Percentiles rank a stretch among this genome's conserved stretches.
These are phyloP conservation scores for Gastrolobium bilobum DNA, from an alignment of 306 rosid species.

Conservation along the genomic window DNA sequence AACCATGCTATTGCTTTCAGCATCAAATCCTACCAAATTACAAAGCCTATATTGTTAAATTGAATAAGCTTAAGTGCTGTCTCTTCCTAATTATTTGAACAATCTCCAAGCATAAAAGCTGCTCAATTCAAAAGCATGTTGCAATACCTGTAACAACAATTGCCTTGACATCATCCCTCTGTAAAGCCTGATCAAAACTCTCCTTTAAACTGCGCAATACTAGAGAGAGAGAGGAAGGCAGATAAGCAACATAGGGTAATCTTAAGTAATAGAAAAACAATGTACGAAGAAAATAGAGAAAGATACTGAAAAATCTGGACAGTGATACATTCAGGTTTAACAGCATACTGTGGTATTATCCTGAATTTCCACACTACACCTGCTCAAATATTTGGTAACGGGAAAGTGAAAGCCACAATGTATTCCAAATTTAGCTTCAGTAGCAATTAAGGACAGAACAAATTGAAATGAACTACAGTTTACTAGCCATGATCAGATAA, in stretches of 20 bases:
- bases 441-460: conserved; percentile 34
- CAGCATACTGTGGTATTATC: conserved; percentile 9
- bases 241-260: conserved; percentile 36
- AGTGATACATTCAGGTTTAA: conserved; percentile 16
- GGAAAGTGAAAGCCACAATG: conserved; percentile 19
- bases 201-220: conserved; percentile 78
- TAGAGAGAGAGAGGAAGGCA: conserved; percentile 40
- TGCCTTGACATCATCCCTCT: conserved; percentile 88
- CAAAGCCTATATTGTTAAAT: background rate
- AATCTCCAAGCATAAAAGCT: conserved; percentile 19
- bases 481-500: background rate
- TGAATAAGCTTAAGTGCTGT: conserved; percentile 1
- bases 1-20: background rate
- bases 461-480: background rate
- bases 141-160: conserved; percentile 83
- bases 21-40: conserved; percentile 9
- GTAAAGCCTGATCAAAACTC: conserved; percentile 74
- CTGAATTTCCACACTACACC: conserved; percentile 22
- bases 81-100: conserved; percentile 1
- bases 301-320: conserved; percentile 10
- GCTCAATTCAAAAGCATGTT: conserved; percentile 25
- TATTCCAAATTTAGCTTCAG: background rate
- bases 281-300: background rate
- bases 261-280: conserved; percentile 5
- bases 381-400: conserved; percentile 7